Percentiles rank a stretch among this genome's conserved stretches.
Conservation (phyloP, 1,284 basidiomycete genomes). For the Moesziomyces sp. region DNA sequence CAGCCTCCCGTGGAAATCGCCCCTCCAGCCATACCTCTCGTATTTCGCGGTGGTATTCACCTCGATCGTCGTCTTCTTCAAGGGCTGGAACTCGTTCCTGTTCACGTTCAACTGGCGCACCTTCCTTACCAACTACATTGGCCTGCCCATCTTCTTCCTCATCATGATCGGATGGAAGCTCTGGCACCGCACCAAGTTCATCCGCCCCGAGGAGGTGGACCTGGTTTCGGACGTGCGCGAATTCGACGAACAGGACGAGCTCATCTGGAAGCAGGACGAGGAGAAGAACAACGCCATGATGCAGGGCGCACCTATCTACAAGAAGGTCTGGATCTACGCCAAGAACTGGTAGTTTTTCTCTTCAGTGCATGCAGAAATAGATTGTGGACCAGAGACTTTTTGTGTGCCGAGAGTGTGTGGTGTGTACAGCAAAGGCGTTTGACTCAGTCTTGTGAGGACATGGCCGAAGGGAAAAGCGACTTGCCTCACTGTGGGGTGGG, state of each 20-base stretch:
- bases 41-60: slow-evolving; percentile 74
- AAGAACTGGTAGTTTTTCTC: slow-evolving; percentile 41
- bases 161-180: slow-evolving; percentile 60
- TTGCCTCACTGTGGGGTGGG: no score
- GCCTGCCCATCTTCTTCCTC: slow-evolving; percentile 55
- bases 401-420: no score
- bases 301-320: slow-evolving; percentile 12
- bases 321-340: slow-evolving; percentile 40
- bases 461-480: no score
- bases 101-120: slow-evolving; percentile 80
- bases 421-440: no score
- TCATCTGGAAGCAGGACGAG: slow-evolving; percentile 45
- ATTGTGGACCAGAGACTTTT: no score
- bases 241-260: slow-evolving; percentile 46
- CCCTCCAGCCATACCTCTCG: slow-evolving; percentile 67
- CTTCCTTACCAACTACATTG: slow-evolving; percentile 71
- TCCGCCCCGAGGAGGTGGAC: slow-evolving; percentile 55
- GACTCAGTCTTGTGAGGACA: no score
- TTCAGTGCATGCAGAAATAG: no score
- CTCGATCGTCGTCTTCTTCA: slow-evolving; percentile 76
- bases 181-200: slow-evolving; percentile 40
- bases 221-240: slow-evolving; percentile 49
- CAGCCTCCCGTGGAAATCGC: slow-evolving; percentile 72
- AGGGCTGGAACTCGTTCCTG: slow-evolving; percentile 72
- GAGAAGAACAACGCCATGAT: slow-evolving; percentile 24